phyloP scores from a whole-genome alignment of 768 basidiomycete genomes.

The Holtermanniella nyarrowii region DNA sequence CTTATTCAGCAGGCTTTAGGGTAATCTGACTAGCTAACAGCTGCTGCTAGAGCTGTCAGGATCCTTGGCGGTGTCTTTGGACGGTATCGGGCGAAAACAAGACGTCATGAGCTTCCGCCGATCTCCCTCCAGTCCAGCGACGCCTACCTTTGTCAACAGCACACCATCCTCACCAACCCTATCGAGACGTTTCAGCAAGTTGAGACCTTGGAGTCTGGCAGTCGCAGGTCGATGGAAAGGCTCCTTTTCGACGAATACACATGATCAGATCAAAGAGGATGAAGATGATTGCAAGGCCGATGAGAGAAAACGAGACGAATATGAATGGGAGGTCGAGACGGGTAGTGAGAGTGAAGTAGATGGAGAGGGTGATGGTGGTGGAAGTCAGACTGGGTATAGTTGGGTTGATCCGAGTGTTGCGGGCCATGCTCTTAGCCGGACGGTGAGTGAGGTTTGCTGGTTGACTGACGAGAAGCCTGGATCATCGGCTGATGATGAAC shows the following conservation, averaged over 20 bases:
- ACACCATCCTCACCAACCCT: no score
- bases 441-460: no score
- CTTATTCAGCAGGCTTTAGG: no score
- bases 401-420: constrained; percentile 31
- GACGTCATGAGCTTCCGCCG: no score
- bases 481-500: no score
- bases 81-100: no score
- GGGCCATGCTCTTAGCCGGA: constrained; percentile 14
- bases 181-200: constrained; percentile 5
- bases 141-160: no score
- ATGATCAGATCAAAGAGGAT: not conserved
- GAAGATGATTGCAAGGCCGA: not conserved
- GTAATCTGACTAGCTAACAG: no score
- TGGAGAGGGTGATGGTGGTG: constrained; percentile 7
- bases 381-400: constrained; percentile 20
- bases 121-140: no score
- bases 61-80: no score
- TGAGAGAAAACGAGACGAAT: constrained; percentile 3
- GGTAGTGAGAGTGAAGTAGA: not conserved
- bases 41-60: no score
- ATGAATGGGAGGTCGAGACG: constrained; percentile 25
- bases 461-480: no score
- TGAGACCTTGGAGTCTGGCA: constrained; percentile 13
- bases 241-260: not conserved
- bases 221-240: constrained; percentile 4